Conservation (phyloP, 1,284 basidiomycete species). For the Singerocomus rubriflavus region DNA sequence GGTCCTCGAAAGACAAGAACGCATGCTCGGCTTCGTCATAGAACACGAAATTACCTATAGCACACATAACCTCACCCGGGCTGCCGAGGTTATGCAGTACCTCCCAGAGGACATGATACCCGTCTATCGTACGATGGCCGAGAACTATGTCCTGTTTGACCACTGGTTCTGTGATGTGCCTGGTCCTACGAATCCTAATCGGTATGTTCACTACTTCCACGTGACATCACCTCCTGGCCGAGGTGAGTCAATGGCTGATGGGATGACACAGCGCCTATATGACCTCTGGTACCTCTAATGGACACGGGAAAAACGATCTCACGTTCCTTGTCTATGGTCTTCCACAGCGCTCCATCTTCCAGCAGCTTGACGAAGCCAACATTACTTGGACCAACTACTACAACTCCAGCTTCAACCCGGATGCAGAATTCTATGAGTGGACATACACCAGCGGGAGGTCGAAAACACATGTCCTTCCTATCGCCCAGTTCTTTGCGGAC, state of each 20-base stretch:
- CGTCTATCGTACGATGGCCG: constrained; percentile 24
- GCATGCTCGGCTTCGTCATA: constrained; percentile 23
- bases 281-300: constrained; percentile 27
- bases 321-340: constrained; percentile 22
- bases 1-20: constrained; percentile 4
- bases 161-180: constrained; percentile 29
- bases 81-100: constrained; percentile 22
- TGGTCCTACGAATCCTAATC: constrained; percentile 27
- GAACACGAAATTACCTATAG: constrained; percentile 23
- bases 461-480: constrained; percentile 18
- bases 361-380: constrained; percentile 27
- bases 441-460: constrained; percentile 22
- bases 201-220: constrained; percentile 4
- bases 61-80: constrained; percentile 18
- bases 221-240: not conserved
- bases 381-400: constrained; percentile 29
- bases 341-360: constrained; percentile 28
- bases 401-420: constrained; percentile 28
- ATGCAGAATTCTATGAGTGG: constrained; percentile 24
- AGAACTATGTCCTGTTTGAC: constrained; percentile 25
- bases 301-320: constrained; percentile 18
- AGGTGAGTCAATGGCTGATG: not conserved
- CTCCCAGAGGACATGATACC: constrained; percentile 27
- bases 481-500: constrained; percentile 19
- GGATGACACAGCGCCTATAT: constrained; percentile 19